phyloP scores from a whole-genome alignment of 495 filamentous ascomycete species.

The Xylaria longipes region DNA sequence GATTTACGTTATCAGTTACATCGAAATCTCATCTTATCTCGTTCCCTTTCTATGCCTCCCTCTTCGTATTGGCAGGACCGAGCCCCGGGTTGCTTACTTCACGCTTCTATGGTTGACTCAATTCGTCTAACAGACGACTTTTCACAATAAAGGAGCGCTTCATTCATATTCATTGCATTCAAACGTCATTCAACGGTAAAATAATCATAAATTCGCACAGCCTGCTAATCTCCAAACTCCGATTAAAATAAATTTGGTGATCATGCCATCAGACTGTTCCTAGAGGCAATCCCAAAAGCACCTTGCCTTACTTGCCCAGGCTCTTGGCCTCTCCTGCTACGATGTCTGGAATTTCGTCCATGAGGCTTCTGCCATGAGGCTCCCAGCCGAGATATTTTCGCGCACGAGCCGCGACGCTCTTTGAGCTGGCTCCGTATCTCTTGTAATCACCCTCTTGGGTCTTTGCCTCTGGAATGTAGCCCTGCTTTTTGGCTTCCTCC shows the following conservation, averaged over 20 bases:
- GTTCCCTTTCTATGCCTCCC: not conserved
- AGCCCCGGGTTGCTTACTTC: not conserved
- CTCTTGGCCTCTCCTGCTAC: constrained; percentile 58
- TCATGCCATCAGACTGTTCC: not conserved
- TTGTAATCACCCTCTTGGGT: constrained; percentile 44
- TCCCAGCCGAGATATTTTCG: constrained; percentile 68
- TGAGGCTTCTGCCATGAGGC: constrained; percentile 55
- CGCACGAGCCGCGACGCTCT: constrained; percentile 60
- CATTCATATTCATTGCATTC: not conserved
- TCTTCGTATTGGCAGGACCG: not conserved
- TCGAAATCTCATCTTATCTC: not conserved
- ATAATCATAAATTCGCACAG: constrained; percentile 6
- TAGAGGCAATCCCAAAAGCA: not conserved
- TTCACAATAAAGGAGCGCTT: not conserved
- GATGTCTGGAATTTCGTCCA: constrained; percentile 57
- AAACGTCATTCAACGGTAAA: not conserved
- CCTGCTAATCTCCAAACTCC: not conserved
- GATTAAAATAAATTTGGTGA: not conserved
- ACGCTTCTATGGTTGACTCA: not conserved
- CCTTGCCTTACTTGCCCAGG: constrained; percentile 35
- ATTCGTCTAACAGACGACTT: not conserved
- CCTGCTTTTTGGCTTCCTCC: constrained; percentile 65
- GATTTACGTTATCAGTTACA: not conserved
- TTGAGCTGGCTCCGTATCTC: constrained; percentile 64
- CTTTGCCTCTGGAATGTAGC: constrained; percentile 64